Conservation (phyloP, 495 filamentous ascomycete genomes). For the Penicillium maclennaniae region DNA sequence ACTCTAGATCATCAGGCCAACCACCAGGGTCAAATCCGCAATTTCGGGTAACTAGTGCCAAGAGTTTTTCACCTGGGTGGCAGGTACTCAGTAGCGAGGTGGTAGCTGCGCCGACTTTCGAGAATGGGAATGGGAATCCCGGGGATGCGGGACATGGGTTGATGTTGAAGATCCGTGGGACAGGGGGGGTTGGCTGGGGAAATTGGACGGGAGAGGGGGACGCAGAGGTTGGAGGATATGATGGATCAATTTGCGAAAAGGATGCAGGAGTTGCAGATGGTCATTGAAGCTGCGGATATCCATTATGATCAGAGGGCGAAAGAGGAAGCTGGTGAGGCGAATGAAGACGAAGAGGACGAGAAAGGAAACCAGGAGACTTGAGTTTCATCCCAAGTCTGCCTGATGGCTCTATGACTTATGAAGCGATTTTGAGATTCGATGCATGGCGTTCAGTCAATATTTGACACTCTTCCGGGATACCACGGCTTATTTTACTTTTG, state of each 20-base stretch:
- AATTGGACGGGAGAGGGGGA: slow-evolving; percentile 29
- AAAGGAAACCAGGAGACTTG: background rate
- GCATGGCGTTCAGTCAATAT: slow-evolving; percentile 1
- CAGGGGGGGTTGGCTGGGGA: slow-evolving; percentile 28
- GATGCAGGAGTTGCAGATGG: slow-evolving; percentile 48
- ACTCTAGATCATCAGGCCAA: slow-evolving; percentile 19
- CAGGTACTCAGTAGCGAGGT: slow-evolving; percentile 50
- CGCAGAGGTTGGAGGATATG: slow-evolving; percentile 48
- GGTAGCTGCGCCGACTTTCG: slow-evolving; percentile 55
- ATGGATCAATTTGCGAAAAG: slow-evolving; percentile 65
- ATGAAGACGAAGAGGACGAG: background rate
- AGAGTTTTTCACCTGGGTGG: slow-evolving; percentile 51
- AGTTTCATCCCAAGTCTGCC: background rate
- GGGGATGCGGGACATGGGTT: slow-evolving; percentile 33
- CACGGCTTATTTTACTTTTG: background rate
- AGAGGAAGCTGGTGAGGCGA: background rate
- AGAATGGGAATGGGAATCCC: slow-evolving; percentile 39
- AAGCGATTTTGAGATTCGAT: background rate
- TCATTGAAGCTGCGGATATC: slow-evolving; percentile 38
- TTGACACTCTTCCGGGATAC: slow-evolving; percentile 1
- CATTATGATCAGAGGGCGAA: background rate
- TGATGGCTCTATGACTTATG: background rate
- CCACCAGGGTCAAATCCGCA: slow-evolving; percentile 31
- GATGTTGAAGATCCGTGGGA: slow-evolving; percentile 69
- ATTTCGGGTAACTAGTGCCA: slow-evolving; percentile 43